Base-by-base conservation (phyloP, 441 rosid species). In the Bocquillonia castaneifolia region DNA sequence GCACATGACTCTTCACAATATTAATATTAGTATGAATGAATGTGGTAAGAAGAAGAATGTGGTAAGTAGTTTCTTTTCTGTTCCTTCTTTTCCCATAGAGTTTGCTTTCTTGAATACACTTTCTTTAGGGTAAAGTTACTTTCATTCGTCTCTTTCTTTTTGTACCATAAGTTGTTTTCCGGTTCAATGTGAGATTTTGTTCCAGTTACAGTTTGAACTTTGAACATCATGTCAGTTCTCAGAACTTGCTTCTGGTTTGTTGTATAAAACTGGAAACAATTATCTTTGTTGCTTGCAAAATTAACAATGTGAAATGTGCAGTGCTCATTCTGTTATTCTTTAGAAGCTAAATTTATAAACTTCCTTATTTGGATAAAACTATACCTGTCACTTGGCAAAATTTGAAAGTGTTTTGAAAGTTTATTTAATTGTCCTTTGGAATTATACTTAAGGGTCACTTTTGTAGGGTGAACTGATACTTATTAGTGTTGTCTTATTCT, bases 1-100 rank as follows among this genome's bases (percentile, higher is more conserved):
- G 76, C 91, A 86, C 67, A 81, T 80, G 81, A 72, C 81, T 51
- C 71, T 87, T 61, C 78, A 82, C 77, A 79, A 74, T 76, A 60
- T 59, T 55, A 67, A 59, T 69, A 34, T 53, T 50, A 54, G 63
- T 40, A 26, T 36, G 29, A 59, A 68, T 40, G 71, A 66, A 64
- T 44, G 17, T 59, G 69, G 47, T 68, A 57, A 70, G 59, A 77
- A 76, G 78, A 64, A 64, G 74, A 69, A 64, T 71, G 76, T 85
- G 92, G 96, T 69, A 77, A 83, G 87, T 57, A 60, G 26, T 52
- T 50, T 23, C 59, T 68, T 63, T 45, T 51, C 4, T 44, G 57
- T 23, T 59, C 37, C 63, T 67, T 48, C 61, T 50, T 65, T 36
- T 73, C 1, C 8, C 0, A 32, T 17, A 39, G 13, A 22, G 18